phyloP scores from a whole-genome alignment of 129 eudicot species.

The Mikania micrantha region DNA sequence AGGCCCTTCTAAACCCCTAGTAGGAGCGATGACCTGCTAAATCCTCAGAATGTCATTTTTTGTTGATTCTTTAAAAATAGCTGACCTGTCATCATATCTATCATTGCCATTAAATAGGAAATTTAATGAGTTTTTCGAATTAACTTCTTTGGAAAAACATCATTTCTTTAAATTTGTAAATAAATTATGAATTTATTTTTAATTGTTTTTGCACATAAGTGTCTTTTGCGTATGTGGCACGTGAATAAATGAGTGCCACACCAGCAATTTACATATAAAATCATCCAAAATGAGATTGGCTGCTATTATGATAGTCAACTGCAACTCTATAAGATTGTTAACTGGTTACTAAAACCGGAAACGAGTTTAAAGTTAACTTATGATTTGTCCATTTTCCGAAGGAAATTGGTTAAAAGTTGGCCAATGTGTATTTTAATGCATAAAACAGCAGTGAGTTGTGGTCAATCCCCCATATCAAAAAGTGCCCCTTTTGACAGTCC shows the following conservation, averaged over 20 bases:
- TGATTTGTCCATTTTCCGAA: neutral
- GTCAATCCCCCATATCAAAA: neutral
- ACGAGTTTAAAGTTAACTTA: neutral
- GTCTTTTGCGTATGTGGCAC: neutral
- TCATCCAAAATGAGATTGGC: neutral
- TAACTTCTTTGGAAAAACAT: neutral
- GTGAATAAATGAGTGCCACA: neutral
- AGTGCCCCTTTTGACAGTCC: neutral
- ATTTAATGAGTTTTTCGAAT: neutral
- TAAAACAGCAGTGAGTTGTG: neutral
- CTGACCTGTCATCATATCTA: no score
- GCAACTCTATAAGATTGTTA: neutral
- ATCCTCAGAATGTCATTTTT: neutral
- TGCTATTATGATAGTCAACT: neutral
- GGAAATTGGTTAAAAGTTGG: neutral
- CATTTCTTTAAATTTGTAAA: neutral
- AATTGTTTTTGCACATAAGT: neutral
- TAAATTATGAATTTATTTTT: neutral
- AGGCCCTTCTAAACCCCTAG: no score
- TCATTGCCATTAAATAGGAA: neutral
- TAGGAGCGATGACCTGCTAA: neutral
- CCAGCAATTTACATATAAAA: neutral
- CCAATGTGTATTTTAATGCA: neutral
- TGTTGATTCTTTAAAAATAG: neutral
- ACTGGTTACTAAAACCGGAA: neutral